Percentiles rank a stretch among this genome's conserved stretches.
Evolutionary conservation across 371 early-diverging fungal genomes (phyloP).

Genomic region (Parasitella parasitica): DNA sequence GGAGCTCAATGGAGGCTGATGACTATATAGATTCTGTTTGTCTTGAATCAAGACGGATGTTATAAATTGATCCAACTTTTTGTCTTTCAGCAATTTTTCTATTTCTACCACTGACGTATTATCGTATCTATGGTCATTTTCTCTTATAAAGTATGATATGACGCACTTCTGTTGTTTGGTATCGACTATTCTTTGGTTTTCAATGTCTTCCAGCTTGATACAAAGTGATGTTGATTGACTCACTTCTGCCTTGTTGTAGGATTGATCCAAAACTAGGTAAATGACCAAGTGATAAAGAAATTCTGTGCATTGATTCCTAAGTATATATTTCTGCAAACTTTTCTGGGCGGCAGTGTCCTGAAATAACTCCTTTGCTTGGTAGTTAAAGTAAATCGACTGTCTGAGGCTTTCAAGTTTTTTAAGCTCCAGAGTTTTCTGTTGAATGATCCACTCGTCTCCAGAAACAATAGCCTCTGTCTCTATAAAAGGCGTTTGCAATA

Average conservation of each 20-base stretch:
- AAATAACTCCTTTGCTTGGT: conserved; percentile 9
- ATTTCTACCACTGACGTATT: conserved; percentile 13
- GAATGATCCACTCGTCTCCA: conserved; percentile 15
- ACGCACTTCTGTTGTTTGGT: conserved; percentile 16
- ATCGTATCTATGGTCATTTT: conserved; percentile 25
- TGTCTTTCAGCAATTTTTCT: conserved; percentile 12
- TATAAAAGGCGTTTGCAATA: conserved; percentile 21
- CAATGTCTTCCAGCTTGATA: conserved; percentile 17
- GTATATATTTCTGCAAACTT: conserved; percentile 18
- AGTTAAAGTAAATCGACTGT: conserved; percentile 21
- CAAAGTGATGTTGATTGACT: conserved; percentile 18
- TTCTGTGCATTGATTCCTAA: conserved; percentile 19
- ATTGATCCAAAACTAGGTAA: conserved; percentile 18
- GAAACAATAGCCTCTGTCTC: conserved; percentile 8
- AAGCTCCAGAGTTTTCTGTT: conserved; percentile 5
- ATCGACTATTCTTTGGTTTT: conserved; percentile 13
- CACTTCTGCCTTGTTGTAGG: conserved; percentile 22
- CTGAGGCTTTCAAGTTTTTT: conserved; percentile 5
- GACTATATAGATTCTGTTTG: conserved; percentile 1
- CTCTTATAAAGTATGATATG: conserved; percentile 19
- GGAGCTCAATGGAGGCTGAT: neutral
- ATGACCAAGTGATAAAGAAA: conserved; percentile 20
- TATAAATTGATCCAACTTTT: conserved; percentile 9
- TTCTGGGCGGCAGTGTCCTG: conserved; percentile 13
- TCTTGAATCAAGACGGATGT: neutral